phyloP scores from a whole-genome alignment of 2,329 filamentous ascomycete species.

The Penicillium freii region DNA sequence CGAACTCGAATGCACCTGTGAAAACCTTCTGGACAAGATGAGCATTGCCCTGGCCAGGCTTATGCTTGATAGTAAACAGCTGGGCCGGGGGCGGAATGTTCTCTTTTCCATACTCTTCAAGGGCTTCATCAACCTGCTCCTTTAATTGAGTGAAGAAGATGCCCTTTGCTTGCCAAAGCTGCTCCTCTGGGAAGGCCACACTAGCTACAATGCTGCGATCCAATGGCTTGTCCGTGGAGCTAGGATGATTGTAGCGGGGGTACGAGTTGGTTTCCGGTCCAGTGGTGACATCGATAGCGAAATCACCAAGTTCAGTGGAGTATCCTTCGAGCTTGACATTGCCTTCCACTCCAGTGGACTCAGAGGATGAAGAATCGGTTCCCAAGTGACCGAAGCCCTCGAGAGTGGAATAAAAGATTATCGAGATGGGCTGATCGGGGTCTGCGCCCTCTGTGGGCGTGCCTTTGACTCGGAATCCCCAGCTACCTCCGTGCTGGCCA shows the following conservation, averaged over 20 bases:
- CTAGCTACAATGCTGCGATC: constrained; percentile 76
- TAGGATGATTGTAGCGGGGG: constrained; percentile 59
- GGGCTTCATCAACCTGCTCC: constrained; percentile 58
- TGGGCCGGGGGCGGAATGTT: constrained; percentile 79
- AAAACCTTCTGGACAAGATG: constrained; percentile 92
- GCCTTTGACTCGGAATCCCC: constrained; percentile 86
- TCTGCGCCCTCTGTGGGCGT: constrained; percentile 68
- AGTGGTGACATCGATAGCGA: constrained; percentile 72
- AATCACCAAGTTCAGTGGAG: constrained; percentile 71
- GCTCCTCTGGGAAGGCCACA: constrained; percentile 62
- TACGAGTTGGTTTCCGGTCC: constrained; percentile 63
- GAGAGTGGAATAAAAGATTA: constrained; percentile 79
- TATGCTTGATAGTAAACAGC: constrained; percentile 74
- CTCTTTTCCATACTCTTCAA: constrained; percentile 60
- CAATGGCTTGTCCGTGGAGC: constrained; percentile 66
- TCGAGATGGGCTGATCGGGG: constrained; percentile 66
- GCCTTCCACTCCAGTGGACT: constrained; percentile 54
- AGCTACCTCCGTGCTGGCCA: constrained; percentile 80
- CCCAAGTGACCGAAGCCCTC: constrained; percentile 71
- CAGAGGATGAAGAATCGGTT: constrained; percentile 54
- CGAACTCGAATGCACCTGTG: constrained; percentile 85
- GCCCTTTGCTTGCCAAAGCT: constrained; percentile 78
- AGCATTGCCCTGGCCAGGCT: constrained; percentile 63
- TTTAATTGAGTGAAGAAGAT: constrained; percentile 64
- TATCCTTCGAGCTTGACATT: constrained; percentile 69